Base-by-base conservation (phyloP, 225 moss, liverwort and hornwort species). In the Pleurozium schreberi region DNA sequence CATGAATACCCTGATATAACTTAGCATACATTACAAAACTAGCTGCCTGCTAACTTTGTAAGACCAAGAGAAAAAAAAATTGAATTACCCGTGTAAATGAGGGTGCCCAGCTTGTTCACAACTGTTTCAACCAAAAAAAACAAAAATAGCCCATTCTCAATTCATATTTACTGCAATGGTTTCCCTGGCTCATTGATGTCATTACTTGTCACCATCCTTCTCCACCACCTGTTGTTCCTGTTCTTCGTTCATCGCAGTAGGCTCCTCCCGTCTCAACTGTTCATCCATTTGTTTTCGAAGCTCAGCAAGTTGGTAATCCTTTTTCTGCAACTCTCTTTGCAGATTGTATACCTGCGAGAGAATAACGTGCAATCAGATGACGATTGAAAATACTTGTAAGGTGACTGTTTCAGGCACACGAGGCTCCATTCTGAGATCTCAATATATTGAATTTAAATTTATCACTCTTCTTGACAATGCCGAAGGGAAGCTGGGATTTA, bases 301-400 rank as follows among this genome's bases (percentile, higher is more conserved):
- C 81, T 96, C 95, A 85, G 84, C 91, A 80, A 94, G 67, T 85
- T 95, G 95, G 89, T 94, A 89, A 31, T 95, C 96, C 67, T 92
- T 95, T 82, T 94, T 93, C 88, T 95, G 95, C 80, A 96, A 85
- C 83, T 97, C 94, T 87, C 92, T 91, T 75, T 96, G 97, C 85
- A 96, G 85, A 84, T 92, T 91, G 79, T 94, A 96, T 66, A 96
- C 92, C 97, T 97, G 91, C 68, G 88, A 87, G 66, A 84, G 47
- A 89, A 85, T 59, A 84, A 43, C 60, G 62, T 21, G 68, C 16
- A 60, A 68, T 85, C 85, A 85, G 68, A 57, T 30, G 76, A 47
- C 49, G 47, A 59, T 20, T 60, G 28, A 52, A 55, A 42, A 75
- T 65, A 61, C 13, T 63, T 75, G 49, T 33, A 59, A 84, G 49